Base-by-base conservation (phyloP, 345 rosid species). In the Cardiospermum halicacabum region DNA sequence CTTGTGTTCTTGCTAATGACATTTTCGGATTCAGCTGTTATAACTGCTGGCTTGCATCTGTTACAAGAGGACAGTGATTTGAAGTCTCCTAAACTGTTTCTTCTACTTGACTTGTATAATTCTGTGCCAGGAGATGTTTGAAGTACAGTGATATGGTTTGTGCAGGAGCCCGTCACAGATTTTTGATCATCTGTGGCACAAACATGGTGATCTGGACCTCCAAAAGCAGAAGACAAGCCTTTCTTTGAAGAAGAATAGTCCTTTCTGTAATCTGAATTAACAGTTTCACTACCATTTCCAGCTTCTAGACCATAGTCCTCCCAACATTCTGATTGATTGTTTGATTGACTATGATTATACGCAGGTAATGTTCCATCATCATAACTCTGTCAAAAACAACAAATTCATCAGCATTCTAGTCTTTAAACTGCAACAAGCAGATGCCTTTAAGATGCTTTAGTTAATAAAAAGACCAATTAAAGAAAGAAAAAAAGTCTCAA, bases 21-120 rank as follows among this genome's bases (percentile, higher is more conserved):
- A 27, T 53, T 68, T 30, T 83, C 90, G 9, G 82, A 68, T 12
- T 73, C 87, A 0, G 78, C 40, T 6, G 68, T 47, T 27, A 78
- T 61, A n/a, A 67, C 53, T 4, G 85, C 84, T 0, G 87, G 93
- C 73, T 69, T 83, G 89, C 83, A 82, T 42, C 73, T 81, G 63
- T 89, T 87, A 77, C 91, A 84, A 59, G 96, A 84, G 15, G 97
- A 83, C 15, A 76, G 76, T 0, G 92, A 80, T 72, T 82, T 85
- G 63, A 81, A 74, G 56, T 86, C 97, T 26, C 76, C 77, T 74
- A 80, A 74, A 37, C 86, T 86, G 65, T 82, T 82, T 32, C 87
- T 77, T 54, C 82, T 75, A 57, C 78, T 62, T 15, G 85, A 74
- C 71, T 66, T 83, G 74, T 73, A 79, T 50, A 68, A 64, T 43